These are phyloP conservation scores for Fonsecaea monophora DNA, from an alignment of 2,329 filamentous ascomycete species.

Conservation along the genomic window DNA sequence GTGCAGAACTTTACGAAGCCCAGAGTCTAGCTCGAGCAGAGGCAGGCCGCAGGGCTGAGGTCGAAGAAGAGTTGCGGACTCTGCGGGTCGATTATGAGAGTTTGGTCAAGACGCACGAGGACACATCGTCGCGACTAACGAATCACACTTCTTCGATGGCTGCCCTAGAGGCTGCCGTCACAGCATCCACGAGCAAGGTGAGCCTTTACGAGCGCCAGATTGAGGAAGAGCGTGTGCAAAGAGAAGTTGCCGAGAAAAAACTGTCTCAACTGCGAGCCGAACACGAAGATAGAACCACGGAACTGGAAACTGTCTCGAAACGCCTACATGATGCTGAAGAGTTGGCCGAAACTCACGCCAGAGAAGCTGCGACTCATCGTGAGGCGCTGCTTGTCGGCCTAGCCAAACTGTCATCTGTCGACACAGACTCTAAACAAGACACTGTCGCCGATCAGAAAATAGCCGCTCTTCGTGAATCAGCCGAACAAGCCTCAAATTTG, in stretches of 20 bases:
- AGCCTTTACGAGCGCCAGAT: conserved; percentile 78
- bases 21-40: conserved; percentile 83
- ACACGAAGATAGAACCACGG: conserved; percentile 78
- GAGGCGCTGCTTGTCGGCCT: conserved; percentile 82
- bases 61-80: conserved; percentile 74
- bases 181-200: conserved; percentile 78
- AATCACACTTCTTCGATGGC: conserved; percentile 75
- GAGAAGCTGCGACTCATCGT: conserved; percentile 85
- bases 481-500: conserved; percentile 76
- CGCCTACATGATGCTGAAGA: conserved; percentile 86
- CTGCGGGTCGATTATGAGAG: conserved; percentile 88
- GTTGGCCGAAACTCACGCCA: conserved; percentile 82
- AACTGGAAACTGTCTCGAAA: conserved; percentile 76
- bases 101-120: conserved; percentile 71
- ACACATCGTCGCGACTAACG: conserved; percentile 69
- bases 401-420: conserved; percentile 68
- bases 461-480: conserved; percentile 76
- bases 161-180: conserved; percentile 77
- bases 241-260: conserved; percentile 78
- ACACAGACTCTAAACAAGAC: conserved; percentile 57
- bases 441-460: conserved; percentile 63
- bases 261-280: conserved; percentile 78
- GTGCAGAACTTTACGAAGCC: conserved; percentile 80
- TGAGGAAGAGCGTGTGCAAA: conserved; percentile 77
- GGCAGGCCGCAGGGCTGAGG: conserved; percentile 76